phyloP scores from a whole-genome alignment of 805 yeast genomes.

The Ascoidea asiatica region DNA sequence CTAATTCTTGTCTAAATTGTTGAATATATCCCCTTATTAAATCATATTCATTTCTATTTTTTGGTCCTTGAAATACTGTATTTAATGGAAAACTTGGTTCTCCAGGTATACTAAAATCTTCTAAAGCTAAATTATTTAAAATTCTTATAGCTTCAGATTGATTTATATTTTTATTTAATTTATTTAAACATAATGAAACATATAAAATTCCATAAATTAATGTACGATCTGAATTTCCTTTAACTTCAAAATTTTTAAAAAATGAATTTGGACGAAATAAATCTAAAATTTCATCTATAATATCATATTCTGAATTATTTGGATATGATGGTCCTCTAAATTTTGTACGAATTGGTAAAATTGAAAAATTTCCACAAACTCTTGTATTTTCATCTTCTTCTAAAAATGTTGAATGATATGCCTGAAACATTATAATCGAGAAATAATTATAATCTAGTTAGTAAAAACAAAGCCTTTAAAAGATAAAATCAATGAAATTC shows the following conservation, averaged over 20 bases:
- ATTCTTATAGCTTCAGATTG: slow-evolving; percentile 47
- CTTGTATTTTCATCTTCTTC: slow-evolving; percentile 47
- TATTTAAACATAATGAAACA: slow-evolving; percentile 71
- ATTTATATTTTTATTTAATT: slow-evolving; percentile 34
- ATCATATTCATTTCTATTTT: slow-evolving; percentile 63
- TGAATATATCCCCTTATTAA: slow-evolving; percentile 68
- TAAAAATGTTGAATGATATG: slow-evolving; percentile 70
- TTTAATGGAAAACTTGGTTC: slow-evolving; percentile 91
- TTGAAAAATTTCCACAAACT: slow-evolving; percentile 65
- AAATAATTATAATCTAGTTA: too few species aligned
- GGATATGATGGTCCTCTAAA: slow-evolving; percentile 90
- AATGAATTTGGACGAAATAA: slow-evolving; percentile 92
- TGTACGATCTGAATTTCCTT: slow-evolving; percentile 87
- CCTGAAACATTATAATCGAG: too few species aligned
- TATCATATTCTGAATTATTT: slow-evolving; percentile 64
- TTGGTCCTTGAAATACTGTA: slow-evolving; percentile 59
- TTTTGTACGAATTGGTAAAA: slow-evolving; percentile 75
- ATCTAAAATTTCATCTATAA: slow-evolving; percentile 83
- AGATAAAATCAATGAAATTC: too few species aligned
- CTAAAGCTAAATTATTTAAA: slow-evolving; percentile 79
- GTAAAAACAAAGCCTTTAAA: too few species aligned
- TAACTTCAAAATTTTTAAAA: slow-evolving; percentile 93
- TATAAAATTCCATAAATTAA: slow-evolving; percentile 87
- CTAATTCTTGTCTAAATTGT: slow-evolving; percentile 92
- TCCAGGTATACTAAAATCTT: slow-evolving; percentile 85